Conservation (phyloP, 805 yeast species). For the Phaffomyces antillensis region DNA sequence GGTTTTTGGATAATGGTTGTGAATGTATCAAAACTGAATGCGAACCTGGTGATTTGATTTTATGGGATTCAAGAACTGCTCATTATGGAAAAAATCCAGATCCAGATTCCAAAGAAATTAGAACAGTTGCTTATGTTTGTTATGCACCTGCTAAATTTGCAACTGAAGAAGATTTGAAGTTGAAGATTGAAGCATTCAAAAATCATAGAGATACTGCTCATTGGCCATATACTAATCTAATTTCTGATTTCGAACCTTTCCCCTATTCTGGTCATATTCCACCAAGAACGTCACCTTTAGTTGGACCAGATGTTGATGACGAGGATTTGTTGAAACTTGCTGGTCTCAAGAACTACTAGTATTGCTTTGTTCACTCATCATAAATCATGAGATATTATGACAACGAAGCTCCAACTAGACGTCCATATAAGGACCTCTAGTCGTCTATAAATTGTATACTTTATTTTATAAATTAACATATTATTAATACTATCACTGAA, state of each 20-base stretch:
- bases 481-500: too few relatives aligned
- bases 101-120: slow-evolving; percentile 14
- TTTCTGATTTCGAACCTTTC: slow-evolving; percentile 9
- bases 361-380: too few relatives aligned
- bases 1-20: slow-evolving; percentile 24
- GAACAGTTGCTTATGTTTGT: slow-evolving; percentile 19
- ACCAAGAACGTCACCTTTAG: slow-evolving; percentile 10
- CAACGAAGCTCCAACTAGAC: too few relatives aligned
- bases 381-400: too few relatives aligned
- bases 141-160: slow-evolving; percentile 26
- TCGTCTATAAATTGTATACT: too few relatives aligned
- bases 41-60: slow-evolving; percentile 28
- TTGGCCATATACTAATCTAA: slow-evolving; percentile 22
- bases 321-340: slow-evolving; percentile 17
- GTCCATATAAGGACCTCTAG: too few relatives aligned
- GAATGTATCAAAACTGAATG: slow-evolving; percentile 23
- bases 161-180: slow-evolving; percentile 14
- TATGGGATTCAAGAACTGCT: slow-evolving; percentile 27
- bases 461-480: too few relatives aligned
- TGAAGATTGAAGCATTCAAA: slow-evolving; percentile 14
- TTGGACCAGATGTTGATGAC: slow-evolving; percentile 18
- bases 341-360: too few relatives aligned
- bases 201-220: slow-evolving; percentile 21
- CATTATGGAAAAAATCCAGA: slow-evolving; percentile 19
- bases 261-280: slow-evolving; percentile 17